A percentile compares a stretch with the other conserved stretches of the same genome.
Conservation (phyloP, 1,139 yeast genomes). For the Geotrichum siamense region DNA sequence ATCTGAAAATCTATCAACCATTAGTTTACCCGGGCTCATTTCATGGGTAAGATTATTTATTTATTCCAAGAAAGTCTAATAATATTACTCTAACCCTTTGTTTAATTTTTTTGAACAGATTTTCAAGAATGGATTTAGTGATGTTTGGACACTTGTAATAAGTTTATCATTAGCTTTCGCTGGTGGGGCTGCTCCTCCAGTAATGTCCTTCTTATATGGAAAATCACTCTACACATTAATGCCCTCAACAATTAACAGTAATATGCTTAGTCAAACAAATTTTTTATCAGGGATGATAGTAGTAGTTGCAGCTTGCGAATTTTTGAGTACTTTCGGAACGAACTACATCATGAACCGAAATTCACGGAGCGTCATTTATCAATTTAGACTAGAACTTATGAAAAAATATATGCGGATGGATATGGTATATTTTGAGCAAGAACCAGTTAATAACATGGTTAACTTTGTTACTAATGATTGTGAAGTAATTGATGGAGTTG, state of each 20-base stretch:
- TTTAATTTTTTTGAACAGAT: too few relatives aligned
- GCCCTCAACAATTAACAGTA: constrained; percentile 29
- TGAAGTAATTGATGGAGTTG: constrained; percentile 72
- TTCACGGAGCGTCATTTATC: constrained; percentile 29
- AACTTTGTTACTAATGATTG: constrained; percentile 80
- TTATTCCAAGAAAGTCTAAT: too few relatives aligned
- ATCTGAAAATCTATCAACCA: too few relatives aligned
- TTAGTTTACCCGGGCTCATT: too few relatives aligned
- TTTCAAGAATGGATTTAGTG: background rate
- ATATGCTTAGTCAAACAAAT: constrained; percentile 36
- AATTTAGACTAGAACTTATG: constrained; percentile 31
- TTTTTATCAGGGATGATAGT: constrained; percentile 36
- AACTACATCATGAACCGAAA: constrained; percentile 6
- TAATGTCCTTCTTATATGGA: constrained; percentile 37
- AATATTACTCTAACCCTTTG: too few relatives aligned
- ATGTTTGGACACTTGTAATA: constrained; percentile 21
- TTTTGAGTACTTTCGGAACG: constrained; percentile 3
- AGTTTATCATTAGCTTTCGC: constrained; percentile 32
- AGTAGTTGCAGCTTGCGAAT: constrained; percentile 33
- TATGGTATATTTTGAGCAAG: constrained; percentile 66
- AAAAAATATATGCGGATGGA: constrained; percentile 54
- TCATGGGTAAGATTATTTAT: too few relatives aligned
- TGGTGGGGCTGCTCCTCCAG: constrained; percentile 38
- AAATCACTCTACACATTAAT: constrained; percentile 34
- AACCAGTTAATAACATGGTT: constrained; percentile 65